Conservation (phyloP, 257 asterid species). For the Echium plantagineum region DNA sequence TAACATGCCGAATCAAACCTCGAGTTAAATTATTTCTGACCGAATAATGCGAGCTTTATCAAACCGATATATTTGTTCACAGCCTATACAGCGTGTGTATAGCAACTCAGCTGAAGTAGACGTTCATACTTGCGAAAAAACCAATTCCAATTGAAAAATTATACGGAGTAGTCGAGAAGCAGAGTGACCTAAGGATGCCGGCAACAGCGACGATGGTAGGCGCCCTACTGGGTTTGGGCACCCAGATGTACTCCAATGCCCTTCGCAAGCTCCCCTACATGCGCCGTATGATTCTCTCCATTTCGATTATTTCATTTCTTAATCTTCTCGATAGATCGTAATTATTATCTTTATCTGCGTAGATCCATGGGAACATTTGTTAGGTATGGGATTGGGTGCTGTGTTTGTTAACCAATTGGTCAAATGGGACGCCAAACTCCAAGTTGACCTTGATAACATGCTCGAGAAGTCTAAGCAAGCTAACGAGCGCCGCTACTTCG, state of each 20-base stretch:
- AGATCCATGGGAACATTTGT: slow-evolving; percentile 95
- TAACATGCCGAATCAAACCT: no score
- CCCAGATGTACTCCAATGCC: slow-evolving; percentile 97
- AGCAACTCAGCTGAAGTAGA: no score
- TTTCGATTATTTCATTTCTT: no score
- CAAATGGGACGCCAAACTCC: slow-evolving; percentile 66
- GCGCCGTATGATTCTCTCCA: slow-evolving; percentile 62
- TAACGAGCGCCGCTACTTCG: slow-evolving; percentile 90
- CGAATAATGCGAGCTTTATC: no score
- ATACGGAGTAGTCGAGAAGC: no score
- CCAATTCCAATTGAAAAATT: no score
- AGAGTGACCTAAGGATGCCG: slow-evolving; percentile 74
- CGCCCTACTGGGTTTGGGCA: slow-evolving; percentile 70
- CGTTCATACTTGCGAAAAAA: no score
- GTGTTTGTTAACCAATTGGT: slow-evolving; percentile 77
- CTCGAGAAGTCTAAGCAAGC: slow-evolving; percentile 76
- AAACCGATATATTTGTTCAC: no score
- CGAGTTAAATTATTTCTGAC: no score
- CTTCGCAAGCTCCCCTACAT: slow-evolving; percentile 96
- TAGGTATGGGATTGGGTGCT: slow-evolving; percentile 93
- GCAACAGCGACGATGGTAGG: slow-evolving; percentile 76
- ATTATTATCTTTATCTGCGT: no score
- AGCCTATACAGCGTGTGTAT: no score
- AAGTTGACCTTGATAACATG: slow-evolving; percentile 80
- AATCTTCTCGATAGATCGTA: no score